Percentiles rank a stretch among this genome's conserved stretches.
phyloP scores from a whole-genome alignment of 2,329 filamentous ascomycete species.

The Cercospora zeae-maydis region DNA sequence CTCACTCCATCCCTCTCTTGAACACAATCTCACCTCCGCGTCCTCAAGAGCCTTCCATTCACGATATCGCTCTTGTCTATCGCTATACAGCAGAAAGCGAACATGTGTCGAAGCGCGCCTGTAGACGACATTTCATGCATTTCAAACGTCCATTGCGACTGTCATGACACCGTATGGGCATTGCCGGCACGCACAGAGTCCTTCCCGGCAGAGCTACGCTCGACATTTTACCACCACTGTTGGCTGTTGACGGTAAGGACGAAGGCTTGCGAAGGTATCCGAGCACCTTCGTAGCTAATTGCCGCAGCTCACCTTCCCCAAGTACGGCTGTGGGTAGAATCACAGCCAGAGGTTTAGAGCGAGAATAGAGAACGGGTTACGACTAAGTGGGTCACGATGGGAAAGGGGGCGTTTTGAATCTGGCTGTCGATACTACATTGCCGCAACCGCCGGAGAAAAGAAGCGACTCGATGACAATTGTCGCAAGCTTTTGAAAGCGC shows the following conservation, averaged over 20 bases:
- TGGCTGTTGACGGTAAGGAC: background rate
- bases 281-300: background rate
- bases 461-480: background rate
- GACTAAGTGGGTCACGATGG: background rate
- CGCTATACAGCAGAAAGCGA: background rate
- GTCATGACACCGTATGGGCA: background rate
- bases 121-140: background rate
- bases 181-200: background rate
- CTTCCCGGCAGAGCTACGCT: background rate
- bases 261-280: background rate
- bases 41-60: background rate
- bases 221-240: background rate
- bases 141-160: background rate
- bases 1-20: background rate
- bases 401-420: background rate
- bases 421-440: background rate
- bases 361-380: background rate
- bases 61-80: background rate
- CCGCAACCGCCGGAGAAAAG: background rate
- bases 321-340: background rate
- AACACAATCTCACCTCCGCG: background rate
- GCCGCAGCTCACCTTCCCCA: background rate
- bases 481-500: background rate
- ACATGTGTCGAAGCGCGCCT: background rate
- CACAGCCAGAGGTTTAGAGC: background rate